Base-by-base conservation (phyloP, 1,284 basidiomycete genomes). In the Leccinum pseudoinsigne region DNA sequence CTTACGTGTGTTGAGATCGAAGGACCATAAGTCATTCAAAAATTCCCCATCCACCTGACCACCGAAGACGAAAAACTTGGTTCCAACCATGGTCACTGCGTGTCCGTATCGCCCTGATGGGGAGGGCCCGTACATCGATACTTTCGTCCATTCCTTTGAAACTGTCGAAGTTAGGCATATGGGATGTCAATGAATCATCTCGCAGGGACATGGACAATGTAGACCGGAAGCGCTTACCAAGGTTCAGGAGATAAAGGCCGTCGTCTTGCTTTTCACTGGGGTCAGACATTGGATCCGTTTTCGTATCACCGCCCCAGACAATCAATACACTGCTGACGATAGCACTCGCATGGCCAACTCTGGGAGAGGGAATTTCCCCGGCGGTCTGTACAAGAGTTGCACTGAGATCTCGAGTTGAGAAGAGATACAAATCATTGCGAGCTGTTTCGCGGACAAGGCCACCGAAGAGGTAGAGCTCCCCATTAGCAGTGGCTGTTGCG, bases 251-350 rank as follows among this genome's bases (percentile, higher is more conserved):
- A 80, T 98, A 99, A 55, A 99, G 81, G 1, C 89, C 92, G 74
- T 98, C 94, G 76, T 99, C 97, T 77, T 97, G 94, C 69, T 85
- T 87, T 69, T 97, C 95, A 11, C 84, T 82, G 11, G 86, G 84
- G 65, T 84, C 84, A 21, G 86, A 82, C 74, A 86, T 87, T 26
- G 80, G 79, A 66, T 87, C 87, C 12, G 88, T 86, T 77, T 90
- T 92, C 3, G 97, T 99, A 76, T 99, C 97, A 38, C 97, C 97
- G 63, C 97, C 97, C 96, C 97, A 99, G 5, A 98, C 91, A 66
- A 99, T 94, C 69, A 99, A 83, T 56, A 98, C 96, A 71, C 94
- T 95, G 77, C 94, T 95, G 63, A 98, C 94, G 56, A 98, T 88
- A 14, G 96, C 96, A 74, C 93, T 92, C 2, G 96, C 94, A 80